These are phyloP conservation scores for Cryptococcus sp. DNA, from an alignment of 1,284 basidiomycete species.

Conservation along the genomic window DNA sequence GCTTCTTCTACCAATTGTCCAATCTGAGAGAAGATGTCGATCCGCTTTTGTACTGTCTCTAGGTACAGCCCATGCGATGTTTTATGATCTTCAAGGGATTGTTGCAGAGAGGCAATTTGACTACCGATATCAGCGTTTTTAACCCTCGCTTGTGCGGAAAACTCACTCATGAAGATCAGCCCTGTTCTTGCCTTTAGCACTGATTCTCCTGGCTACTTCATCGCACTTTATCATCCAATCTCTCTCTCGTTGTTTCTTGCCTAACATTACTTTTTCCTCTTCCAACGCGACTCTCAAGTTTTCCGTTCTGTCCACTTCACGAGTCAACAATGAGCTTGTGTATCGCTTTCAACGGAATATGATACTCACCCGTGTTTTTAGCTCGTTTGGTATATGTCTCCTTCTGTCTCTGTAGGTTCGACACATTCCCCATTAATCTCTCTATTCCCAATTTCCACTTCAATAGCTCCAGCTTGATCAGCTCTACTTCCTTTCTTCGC, in stretches of 20 bases:
- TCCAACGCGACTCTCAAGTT: constrained; percentile 20
- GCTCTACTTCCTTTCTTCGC: constrained; percentile 18
- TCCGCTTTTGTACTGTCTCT: constrained; percentile 22
- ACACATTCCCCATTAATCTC: constrained; percentile 28
- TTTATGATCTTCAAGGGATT: constrained; percentile 29
- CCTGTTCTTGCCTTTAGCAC: constrained; percentile 23
- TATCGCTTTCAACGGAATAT: neutral
- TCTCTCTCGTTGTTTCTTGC: constrained; percentile 19
- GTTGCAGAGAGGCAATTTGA: constrained; percentile 26
- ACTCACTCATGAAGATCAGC: constrained; percentile 40
- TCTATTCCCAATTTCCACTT: constrained; percentile 35
- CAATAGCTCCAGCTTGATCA: constrained; percentile 28
- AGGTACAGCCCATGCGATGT: constrained; percentile 22
- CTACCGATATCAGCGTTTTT: constrained; percentile 7
- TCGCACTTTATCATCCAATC: constrained; percentile 38
- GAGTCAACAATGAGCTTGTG: too few relatives aligned
- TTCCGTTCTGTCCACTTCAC: constrained; percentile 14
- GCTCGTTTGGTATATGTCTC: constrained; percentile 19
- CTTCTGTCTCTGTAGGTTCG: constrained; percentile 30
- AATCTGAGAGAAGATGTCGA: constrained; percentile 31
- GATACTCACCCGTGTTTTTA: constrained; percentile 29
- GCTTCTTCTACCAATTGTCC: constrained; percentile 31
- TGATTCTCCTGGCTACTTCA: constrained; percentile 33
- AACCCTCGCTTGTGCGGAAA: neutral
- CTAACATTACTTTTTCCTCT: constrained; percentile 30